These are phyloP conservation scores for Calycina herbarum DNA, from an alignment of 2,329 filamentous ascomycete genomes.

Conservation along the genomic window DNA sequence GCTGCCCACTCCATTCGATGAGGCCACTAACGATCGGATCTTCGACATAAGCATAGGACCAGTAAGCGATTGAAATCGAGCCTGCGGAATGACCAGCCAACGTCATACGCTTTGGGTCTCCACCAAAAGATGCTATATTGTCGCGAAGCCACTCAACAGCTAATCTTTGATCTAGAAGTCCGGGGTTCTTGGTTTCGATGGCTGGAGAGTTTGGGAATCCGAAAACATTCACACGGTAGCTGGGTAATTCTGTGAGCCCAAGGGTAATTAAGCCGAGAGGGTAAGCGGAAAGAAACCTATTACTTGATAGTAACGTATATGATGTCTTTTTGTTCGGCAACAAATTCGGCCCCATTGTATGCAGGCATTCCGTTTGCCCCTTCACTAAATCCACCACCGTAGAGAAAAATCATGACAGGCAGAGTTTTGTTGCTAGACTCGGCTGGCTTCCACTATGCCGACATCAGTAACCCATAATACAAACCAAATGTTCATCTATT, in stretches of 20 bases:
- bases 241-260: conserved; percentile 10
- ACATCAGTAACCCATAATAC: too few species aligned
- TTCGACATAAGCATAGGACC: conserved; percentile 6
- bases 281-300: not conserved
- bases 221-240: conserved; percentile 39
- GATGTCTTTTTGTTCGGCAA: conserved; percentile 41
- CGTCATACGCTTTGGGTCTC: conserved; percentile 41
- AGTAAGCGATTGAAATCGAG: conserved; percentile 9
- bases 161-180: conserved; percentile 60
- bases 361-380: conserved; percentile 41
- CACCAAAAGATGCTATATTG: conserved; percentile 49
- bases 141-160: conserved; percentile 49
- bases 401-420: conserved; percentile 39
- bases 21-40: conserved; percentile 12
- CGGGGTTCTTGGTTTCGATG: conserved; percentile 49
- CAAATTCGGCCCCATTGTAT: conserved; percentile 45
- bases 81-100: conserved; percentile 46
- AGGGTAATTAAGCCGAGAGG: too few species aligned
- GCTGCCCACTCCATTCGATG: conserved; percentile 5
- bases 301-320: conserved; percentile 48
- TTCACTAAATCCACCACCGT: conserved; percentile 42
- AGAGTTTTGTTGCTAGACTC: conserved; percentile 20
- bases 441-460: not conserved
- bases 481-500: not conserved
- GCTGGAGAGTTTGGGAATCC: conserved; percentile 36